Percentiles rank a stretch among this genome's conserved stretches.
These are phyloP conservation scores for Boletus pseudo-olivaceus DNA, from an alignment of 768 basidiomycete genomes.

Conservation along the genomic window DNA sequence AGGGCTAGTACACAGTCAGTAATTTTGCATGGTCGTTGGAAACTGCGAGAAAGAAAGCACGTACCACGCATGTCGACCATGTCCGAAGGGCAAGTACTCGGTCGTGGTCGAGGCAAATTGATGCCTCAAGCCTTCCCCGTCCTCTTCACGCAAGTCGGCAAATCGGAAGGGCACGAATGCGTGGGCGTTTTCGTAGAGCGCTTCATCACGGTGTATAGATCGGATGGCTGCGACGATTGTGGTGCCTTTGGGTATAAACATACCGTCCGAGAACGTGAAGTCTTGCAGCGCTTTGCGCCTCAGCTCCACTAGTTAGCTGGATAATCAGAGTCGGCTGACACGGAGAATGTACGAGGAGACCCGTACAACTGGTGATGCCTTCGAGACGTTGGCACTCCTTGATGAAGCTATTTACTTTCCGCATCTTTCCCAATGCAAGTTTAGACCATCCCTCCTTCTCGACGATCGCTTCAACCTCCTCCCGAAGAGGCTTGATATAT, in stretches of 20 bases:
- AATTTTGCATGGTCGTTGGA: background rate
- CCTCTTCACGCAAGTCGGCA: background rate
- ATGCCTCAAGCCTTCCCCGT: conserved; percentile 26
- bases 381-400: conserved; percentile 12
- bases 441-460: conserved; percentile 9
- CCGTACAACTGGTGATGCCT: conserved; percentile 19
- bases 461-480: conserved; percentile 8
- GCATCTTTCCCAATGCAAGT: conserved; percentile 24
- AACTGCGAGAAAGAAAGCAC: background rate
- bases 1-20: background rate
- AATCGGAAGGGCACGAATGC: background rate
- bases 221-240: background rate
- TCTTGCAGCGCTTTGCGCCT: background rate
- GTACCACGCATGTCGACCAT: background rate
- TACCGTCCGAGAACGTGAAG: background rate
- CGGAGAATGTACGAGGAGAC: background rate
- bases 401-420: conserved; percentile 39
- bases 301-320: conserved; percentile 31
- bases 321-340: too few species aligned
- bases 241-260: background rate
- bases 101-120: conserved; percentile 33
- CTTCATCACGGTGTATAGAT: background rate
- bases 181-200: background rate
- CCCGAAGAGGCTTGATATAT: conserved; percentile 32
- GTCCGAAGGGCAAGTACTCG: conserved; percentile 33